Evolutionary conservation across 2,329 filamentous ascomycete species (phyloP), one percentile per base, ranked within the genome.

Genomic region (Plectosphaerella plurivora): DNA sequence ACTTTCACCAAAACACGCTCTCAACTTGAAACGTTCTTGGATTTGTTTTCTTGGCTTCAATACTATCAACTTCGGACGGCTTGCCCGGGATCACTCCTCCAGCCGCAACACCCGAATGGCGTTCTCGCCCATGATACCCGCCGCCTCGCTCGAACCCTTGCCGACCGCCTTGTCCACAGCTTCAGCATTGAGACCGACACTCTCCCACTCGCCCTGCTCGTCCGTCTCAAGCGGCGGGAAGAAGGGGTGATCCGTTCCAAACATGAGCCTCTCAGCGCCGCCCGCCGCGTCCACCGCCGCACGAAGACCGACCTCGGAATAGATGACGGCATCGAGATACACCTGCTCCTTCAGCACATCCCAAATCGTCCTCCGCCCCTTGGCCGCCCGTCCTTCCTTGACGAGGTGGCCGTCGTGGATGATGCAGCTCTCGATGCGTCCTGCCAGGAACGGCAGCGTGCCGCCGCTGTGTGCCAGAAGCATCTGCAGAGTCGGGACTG

Each of bases 401-500:
- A 86, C 81, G 39, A 95, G 77, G 63, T 91, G 84, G 1, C 83
- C 86, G 63, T 96, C 91, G 70, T 96, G 92, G 53, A 83, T 68
- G 50, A 96, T 84, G 65, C 91, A 96, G 64, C 87, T 92, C 70
- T 96, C 91, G 49, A 96, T 91, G 25, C 92, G 77, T 0, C 92
- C 92, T 0, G 91, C 92, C 3, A 97, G 74, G 67, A 96, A 74
- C 0, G 92, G 92, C 47, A 97, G 73, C 1, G 91, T 93, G 3
- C 92, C 92, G 2, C 92, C 92, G 22, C 88, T 91, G 69, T 97
- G 92, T 1, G 92, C 92, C 5, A 97, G 75, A 51, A 97, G 75
- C 63, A 97, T 84, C 20, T 83, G 77, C 55, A 97, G 70, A 9
- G 75, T 73, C 0, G 79, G 81, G 45, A 91, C 87, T 10, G 81